Evolutionary conservation across 345 rosid species (phyloP).

Genomic region (Carallia brachiata): DNA sequence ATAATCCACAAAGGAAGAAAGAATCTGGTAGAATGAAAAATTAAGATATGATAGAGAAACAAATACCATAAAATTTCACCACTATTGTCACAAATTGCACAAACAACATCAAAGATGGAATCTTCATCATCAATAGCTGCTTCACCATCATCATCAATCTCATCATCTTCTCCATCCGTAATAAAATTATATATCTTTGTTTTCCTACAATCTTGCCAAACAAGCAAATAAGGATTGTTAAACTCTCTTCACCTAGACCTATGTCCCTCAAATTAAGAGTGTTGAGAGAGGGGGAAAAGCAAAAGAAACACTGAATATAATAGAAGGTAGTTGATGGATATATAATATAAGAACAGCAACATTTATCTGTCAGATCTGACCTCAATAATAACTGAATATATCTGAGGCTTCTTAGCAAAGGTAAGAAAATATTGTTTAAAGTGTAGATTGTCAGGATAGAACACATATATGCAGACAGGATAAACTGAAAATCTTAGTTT

Average conservation of each 20-base stretch:
- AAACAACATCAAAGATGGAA: slow-evolving; percentile 16
- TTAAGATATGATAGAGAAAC: not conserved
- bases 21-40: not conserved
- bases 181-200: not conserved
- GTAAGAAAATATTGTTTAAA: slow-evolving; percentile 20
- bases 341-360: not conserved
- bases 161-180: not conserved
- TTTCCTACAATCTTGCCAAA: slow-evolving; percentile 7
- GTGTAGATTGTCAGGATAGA: not conserved
- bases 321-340: not conserved
- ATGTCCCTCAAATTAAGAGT: not conserved
- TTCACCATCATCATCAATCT: not conserved
- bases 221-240: not conserved
- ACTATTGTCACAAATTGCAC: slow-evolving; percentile 26
- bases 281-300: not conserved
- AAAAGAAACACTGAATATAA: not conserved
- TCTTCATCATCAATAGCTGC: not conserved
- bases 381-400: too few relatives aligned
- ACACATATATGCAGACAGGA: not conserved
- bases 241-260: not conserved
- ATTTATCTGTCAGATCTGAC: not conserved
- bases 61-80: slow-evolving; percentile 23
- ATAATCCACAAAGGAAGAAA: not conserved
- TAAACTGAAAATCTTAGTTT: not conserved
- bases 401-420: slow-evolving; percentile 4